Evolutionary conservation across 192 early-diverging fungal species (phyloP), one percentile per base, ranked within the genome.

Genomic region (Rhizophagus sp.): DNA sequence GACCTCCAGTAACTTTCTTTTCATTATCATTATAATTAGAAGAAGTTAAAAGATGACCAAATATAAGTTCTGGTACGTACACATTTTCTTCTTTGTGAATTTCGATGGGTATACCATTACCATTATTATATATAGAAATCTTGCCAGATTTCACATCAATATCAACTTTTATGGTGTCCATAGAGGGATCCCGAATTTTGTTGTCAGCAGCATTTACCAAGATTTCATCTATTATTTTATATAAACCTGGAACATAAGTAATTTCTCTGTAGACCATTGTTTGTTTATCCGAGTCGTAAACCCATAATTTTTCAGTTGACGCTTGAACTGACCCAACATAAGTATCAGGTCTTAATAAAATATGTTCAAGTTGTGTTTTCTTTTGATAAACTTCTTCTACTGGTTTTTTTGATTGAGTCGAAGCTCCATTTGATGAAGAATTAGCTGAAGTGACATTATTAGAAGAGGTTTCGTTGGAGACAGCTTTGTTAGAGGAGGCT

Each of bases 191-290:
- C 22, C 97, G 94, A 70, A 92, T 91, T 91, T 44, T 95, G 88
- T 97, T 96, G 81, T 98, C 96, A 62, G 95, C 95, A 61, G 95
- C 96, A 83, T 97, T 99, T 25, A 99, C 98, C 17, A 99, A 87
- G 78, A 99, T 98, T 84, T 99, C 98, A 82, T 99, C 98, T 49
- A 98, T 94, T 78, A 99, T 99, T 83, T 99, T 99, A 86, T 97
- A 98, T 25, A 99, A 82, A 69, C 97, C 98, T 52, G 94, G 94
- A 3, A 95, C 95, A 85, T 91, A 94, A 1, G 79, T 91, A 41
- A 96, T 90, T 17, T 89, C 83, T 66, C 92, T 89, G 69, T 90
- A 88, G 12, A 83, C 81, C 82, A 92, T 88, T 73, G 85, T 88
- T 84, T 91, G 88, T 33, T 81, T 82, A 22, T 88, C 87, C 13